These are phyloP conservation scores for Calocybe indica DNA, from an alignment of 768 basidiomycete genomes.

Conservation along the genomic window DNA sequence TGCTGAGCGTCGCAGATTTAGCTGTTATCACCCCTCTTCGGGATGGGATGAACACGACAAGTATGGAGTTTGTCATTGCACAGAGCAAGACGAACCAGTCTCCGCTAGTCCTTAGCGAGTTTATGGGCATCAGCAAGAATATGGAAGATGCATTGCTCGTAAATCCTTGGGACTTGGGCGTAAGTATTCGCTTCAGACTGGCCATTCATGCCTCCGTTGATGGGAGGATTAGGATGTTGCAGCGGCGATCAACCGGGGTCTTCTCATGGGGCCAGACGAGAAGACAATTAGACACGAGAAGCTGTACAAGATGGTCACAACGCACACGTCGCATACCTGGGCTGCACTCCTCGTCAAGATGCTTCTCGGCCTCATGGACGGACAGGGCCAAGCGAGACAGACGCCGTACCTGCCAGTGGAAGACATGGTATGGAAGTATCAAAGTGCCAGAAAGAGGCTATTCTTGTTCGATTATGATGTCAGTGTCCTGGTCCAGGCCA, in stretches of 20 bases:
- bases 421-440: slow-evolving; percentile 55
- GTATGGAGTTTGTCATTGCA: slow-evolving; percentile 96
- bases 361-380: slow-evolving; percentile 75
- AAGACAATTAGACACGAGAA: slow-evolving; percentile 68
- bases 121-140: slow-evolving; percentile 94
- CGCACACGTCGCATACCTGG: slow-evolving; percentile 95
- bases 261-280: slow-evolving; percentile 75
- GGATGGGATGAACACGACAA: slow-evolving; percentile 99
- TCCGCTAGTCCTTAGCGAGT: slow-evolving; percentile 91
- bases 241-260: slow-evolving; percentile 83
- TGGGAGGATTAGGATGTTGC: slow-evolving; percentile 62
- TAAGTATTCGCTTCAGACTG: slow-evolving; percentile 26
- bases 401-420: slow-evolving; percentile 79
- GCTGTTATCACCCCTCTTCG: slow-evolving; percentile 93
- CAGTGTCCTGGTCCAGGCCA: slow-evolving; percentile 22
- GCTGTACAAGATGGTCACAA: slow-evolving; percentile 80
- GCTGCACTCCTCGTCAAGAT: slow-evolving; percentile 85
- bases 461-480: slow-evolving; percentile 97
- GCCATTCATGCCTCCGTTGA: background rate
- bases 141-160: slow-evolving; percentile 88
- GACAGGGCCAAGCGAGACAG: slow-evolving; percentile 71
- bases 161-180: slow-evolving; percentile 95
- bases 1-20: slow-evolving; percentile 88
- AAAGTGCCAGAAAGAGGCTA: slow-evolving; percentile 70
- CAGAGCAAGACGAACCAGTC: slow-evolving; percentile 80